Evolutionary conservation across 352 stramenopile species (phyloP).

Genomic region (Phytophthora pini): DNA sequence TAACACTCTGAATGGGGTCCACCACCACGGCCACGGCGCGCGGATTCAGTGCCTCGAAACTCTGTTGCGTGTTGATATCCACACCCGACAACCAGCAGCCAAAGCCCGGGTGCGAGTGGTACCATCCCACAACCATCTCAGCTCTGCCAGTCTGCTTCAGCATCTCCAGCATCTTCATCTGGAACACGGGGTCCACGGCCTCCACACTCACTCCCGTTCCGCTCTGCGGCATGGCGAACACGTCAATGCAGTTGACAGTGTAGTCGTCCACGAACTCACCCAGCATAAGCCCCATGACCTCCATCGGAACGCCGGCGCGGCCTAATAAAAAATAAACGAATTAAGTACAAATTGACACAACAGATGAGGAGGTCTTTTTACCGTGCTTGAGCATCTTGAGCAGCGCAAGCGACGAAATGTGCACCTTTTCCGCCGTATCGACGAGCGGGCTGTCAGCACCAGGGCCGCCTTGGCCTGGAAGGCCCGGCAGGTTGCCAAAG

Average conservation of each 20-base stretch:
- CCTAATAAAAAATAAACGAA: slow-evolving; percentile 39
- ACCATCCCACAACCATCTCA: slow-evolving; percentile 98
- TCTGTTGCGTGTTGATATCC: slow-evolving; percentile 99
- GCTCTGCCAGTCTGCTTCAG: slow-evolving; percentile 97
- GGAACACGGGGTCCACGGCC: slow-evolving; percentile 99
- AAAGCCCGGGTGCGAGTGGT: slow-evolving; percentile 99
- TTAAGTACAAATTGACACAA: slow-evolving; percentile 1
- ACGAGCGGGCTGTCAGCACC: slow-evolving; percentile 93
- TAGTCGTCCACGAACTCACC: slow-evolving; percentile 99
- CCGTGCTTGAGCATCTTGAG: slow-evolving; percentile 99
- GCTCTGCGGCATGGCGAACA: slow-evolving; percentile 99
- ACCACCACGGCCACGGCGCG: slow-evolving; percentile 99
- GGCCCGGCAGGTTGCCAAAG: slow-evolving; percentile 85
- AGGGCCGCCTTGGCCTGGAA: slow-evolving; percentile 69
- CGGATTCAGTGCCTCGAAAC: slow-evolving; percentile 98
- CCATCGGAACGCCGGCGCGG: slow-evolving; percentile 99
- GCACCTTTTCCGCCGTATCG: slow-evolving; percentile 99
- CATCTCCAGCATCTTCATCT: slow-evolving; percentile 99
- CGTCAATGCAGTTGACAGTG: slow-evolving; percentile 99
- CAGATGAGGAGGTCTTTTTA: slow-evolving; percentile 29
- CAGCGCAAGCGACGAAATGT: slow-evolving; percentile 98
- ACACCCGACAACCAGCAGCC: slow-evolving; percentile 99
- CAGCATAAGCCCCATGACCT: slow-evolving; percentile 99
- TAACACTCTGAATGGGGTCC: slow-evolving; percentile 99
- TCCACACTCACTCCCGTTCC: slow-evolving; percentile 96